Conservation (phyloP, 306 rosid species). For the Neltuma alba region DNA sequence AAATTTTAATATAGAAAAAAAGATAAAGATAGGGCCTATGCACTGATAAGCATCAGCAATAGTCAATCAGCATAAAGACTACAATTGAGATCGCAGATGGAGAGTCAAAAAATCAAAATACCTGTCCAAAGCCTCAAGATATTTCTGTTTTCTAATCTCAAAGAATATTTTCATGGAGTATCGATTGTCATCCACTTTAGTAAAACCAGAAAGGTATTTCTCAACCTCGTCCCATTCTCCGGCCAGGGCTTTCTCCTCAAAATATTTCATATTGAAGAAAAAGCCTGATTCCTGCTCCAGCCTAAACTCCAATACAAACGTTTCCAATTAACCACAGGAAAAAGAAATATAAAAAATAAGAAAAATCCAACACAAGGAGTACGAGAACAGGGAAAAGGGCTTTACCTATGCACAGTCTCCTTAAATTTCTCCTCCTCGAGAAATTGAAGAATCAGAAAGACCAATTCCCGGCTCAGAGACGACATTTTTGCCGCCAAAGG, state of each 20-base stretch:
- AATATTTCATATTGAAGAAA: conserved; percentile 75
- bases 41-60: background rate
- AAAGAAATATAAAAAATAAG: background rate
- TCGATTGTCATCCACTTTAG: conserved; percentile 71
- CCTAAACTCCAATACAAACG: conserved; percentile 17
- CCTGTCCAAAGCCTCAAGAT: conserved; percentile 86
- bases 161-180: conserved; percentile 70
- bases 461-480: conserved; percentile 67
- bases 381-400: background rate
- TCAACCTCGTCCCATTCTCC: conserved; percentile 89
- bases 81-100: background rate
- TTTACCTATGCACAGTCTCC: conserved; percentile 72
- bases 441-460: conserved; percentile 74
- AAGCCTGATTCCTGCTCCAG: conserved; percentile 32
- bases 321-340: conserved; percentile 11
- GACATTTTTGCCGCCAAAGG: conserved; percentile 46
- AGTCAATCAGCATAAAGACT: conserved; percentile 9
- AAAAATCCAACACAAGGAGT: background rate
- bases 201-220: conserved; percentile 68
- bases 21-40: background rate
- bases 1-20: conserved; percentile 21
- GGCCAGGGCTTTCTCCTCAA: conserved; percentile 63
- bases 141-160: conserved; percentile 83
- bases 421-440: conserved; percentile 70
- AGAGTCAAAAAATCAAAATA: conserved; percentile 2